Base-by-base conservation (phyloP, 2,329 filamentous ascomycete genomes). In the Claviceps cyperi region DNA sequence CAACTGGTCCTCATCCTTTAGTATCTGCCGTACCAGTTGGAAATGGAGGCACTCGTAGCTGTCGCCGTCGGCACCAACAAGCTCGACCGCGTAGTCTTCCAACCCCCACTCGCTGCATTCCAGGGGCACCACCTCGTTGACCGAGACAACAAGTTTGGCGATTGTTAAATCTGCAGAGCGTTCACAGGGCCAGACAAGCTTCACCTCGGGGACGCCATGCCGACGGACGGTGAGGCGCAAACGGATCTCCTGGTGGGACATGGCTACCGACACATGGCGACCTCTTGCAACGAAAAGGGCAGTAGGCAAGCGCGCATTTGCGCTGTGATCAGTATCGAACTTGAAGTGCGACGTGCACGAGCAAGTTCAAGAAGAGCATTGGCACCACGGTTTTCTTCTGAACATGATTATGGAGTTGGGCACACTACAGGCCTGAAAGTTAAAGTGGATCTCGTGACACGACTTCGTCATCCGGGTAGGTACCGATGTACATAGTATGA, bases 31-130 rank as follows among this genome's bases (percentile, higher is more conserved):
- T 5, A 94, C 75, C 19, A 77, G 73, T 62, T 87, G 83, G 59
- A 87, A 97, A 67, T 96, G 91, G 51, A 96, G 68, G 58, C 87
- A 92, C 66, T 97, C 91, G 56, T 86, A 96, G 44, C 77, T 80
- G 17, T 66, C 70, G n/a, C 75, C 75, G 38, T 69, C 66, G 28
- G 60, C 58, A 50, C 75, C 72, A 19, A 66, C 65, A 3, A 95
- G 74, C 65, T 94, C 86, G 32, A 95, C 86, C 8, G 78, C 78
- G 64, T 97, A 97, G 62, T 96, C 87, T 60, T 96, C 90, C 3
- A 95, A 68, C 0, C 87, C 88, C 87, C 88, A 95, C 52, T 88
- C 74, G 40, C 75, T 74, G 51, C 82, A 81, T 68, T 95, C 89
- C 0, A 97, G 77, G 0, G 90, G 89, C 2, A 96, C 71, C 15